phyloP scores from a whole-genome alignment of 1,284 basidiomycete genomes.

The Leccinum fuscescens region DNA sequence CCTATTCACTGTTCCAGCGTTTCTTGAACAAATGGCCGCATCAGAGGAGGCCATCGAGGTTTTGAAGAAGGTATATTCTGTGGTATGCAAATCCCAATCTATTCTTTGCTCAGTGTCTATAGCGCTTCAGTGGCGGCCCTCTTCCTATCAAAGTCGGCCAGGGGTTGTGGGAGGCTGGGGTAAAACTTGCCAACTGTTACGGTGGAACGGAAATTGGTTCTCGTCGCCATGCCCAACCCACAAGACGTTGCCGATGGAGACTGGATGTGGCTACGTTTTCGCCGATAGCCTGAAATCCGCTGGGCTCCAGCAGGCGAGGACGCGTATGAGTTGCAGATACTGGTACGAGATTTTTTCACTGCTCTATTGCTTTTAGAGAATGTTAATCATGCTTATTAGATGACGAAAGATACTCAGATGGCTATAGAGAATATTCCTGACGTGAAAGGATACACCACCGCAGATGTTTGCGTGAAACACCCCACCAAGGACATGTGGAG shows the following conservation, averaged over 20 bases:
- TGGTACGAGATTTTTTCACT: slow-evolving; percentile 23
- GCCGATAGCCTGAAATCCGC: slow-evolving; percentile 17
- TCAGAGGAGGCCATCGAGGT: neutral
- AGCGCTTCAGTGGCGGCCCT: slow-evolving; percentile 29
- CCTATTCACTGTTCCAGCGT: neutral
- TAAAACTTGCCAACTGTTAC: slow-evolving; percentile 18
- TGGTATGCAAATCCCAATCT: neutral
- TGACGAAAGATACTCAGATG: slow-evolving; percentile 16
- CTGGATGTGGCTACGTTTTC: slow-evolving; percentile 35
- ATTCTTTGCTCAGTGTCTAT: neutral
- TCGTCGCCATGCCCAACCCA: neutral
- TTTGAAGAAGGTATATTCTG: neutral
- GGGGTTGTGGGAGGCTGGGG: slow-evolving; percentile 21
- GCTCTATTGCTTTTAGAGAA: neutral
- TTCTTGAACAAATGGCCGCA: neutral
- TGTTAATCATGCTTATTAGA: slow-evolving; percentile 9
- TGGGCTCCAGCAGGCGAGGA: slow-evolving; percentile 33
- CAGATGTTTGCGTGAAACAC: slow-evolving; percentile 20
- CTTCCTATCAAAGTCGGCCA: slow-evolving; percentile 25
- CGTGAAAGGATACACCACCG: slow-evolving; percentile 21
- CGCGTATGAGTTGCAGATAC: slow-evolving; percentile 33
- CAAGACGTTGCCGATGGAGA: slow-evolving; percentile 16
- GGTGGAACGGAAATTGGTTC: slow-evolving; percentile 32
- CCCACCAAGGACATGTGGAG: slow-evolving; percentile 23
- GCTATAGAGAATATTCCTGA: slow-evolving; percentile 25